These are phyloP conservation scores for Claviceps citrina DNA, from an alignment of 2,329 filamentous ascomycete genomes.

Conservation along the genomic window DNA sequence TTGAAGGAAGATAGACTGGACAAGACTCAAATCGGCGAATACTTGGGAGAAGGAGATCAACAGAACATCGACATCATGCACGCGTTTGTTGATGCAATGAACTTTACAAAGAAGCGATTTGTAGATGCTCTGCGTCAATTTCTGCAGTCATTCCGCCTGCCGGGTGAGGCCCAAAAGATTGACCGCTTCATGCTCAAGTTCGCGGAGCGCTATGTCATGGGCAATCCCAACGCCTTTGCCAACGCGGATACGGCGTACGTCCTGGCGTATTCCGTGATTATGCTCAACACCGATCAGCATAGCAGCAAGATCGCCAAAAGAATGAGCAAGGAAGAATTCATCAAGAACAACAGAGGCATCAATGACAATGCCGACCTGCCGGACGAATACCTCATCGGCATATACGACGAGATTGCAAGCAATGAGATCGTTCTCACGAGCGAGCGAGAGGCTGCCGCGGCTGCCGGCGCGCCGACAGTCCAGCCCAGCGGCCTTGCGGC, in stretches of 20 bases:
- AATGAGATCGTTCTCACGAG: conserved; percentile 94
- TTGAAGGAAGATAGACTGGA: conserved; percentile 69
- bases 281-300: conserved; percentile 93
- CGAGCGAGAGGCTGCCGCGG: conserved; percentile 77
- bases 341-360: conserved; percentile 97
- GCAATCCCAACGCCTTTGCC: conserved; percentile 92
- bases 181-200: conserved; percentile 99
- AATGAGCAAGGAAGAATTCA: conserved; percentile 95
- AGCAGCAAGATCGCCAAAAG: conserved; percentile 68
- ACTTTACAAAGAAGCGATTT: conserved; percentile 81
- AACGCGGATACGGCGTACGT: conserved; percentile 98
- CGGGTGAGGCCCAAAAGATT: conserved; percentile 95
- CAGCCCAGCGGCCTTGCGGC: conserved; percentile 55
- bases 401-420: conserved; percentile 79
- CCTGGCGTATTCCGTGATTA: conserved; percentile 85
- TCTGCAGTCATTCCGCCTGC: conserved; percentile 83
- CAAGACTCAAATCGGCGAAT: conserved; percentile 88
- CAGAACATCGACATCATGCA: conserved; percentile 97
- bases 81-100: conserved; percentile 89
- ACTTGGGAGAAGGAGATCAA: conserved; percentile 80
- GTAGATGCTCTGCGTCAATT: conserved; percentile 86
- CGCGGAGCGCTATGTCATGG: conserved; percentile 84
- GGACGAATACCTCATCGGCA: conserved; percentile 74
- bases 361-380: conserved; percentile 92
- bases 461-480: conserved; percentile 46